Conservation (phyloP, 2,329 filamentous ascomycete species). For the Ophiosphaerella korrae region DNA sequence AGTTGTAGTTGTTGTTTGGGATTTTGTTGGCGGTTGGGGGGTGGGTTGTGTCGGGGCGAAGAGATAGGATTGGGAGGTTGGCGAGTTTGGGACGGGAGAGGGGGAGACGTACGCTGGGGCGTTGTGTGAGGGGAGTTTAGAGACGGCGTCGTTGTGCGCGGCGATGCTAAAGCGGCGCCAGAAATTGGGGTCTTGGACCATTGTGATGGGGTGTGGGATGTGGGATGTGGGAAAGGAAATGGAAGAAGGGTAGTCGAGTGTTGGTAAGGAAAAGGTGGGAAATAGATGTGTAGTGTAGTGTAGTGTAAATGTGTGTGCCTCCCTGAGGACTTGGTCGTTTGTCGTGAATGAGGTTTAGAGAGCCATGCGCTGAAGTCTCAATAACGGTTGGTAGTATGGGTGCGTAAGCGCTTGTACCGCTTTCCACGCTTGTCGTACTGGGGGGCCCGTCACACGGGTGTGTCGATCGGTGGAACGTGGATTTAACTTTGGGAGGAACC, state of each 20-base stretch:
- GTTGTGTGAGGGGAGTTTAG: constrained; percentile 38
- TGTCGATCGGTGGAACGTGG: too few species aligned
- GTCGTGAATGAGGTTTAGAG: background rate
- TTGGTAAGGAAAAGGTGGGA: background rate
- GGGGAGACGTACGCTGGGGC: constrained; percentile 39
- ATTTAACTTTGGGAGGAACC: too few species aligned
- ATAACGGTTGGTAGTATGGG: too few species aligned
- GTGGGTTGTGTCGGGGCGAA: background rate
- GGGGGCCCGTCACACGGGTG: too few species aligned
- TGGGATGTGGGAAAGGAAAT: background rate
- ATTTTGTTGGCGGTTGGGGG: background rate
- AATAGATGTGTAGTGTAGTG: background rate
- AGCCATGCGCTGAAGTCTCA: too few species aligned
- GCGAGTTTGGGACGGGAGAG: constrained; percentile 16
- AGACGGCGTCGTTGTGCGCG: constrained; percentile 51
- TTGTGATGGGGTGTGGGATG: background rate
- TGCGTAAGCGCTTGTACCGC: background rate
- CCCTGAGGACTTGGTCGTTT: constrained; percentile 2
- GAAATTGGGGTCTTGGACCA: constrained; percentile 61
- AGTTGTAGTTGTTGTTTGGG: background rate
- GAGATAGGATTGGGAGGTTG: constrained; percentile 19
- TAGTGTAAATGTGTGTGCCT: background rate
- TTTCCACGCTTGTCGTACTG: background rate
- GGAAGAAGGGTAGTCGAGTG: background rate
- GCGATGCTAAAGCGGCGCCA: constrained; percentile 65